Evolutionary conservation across 164 flowering plant species (phyloP).

Genomic region (Vitis riparia): DNA sequence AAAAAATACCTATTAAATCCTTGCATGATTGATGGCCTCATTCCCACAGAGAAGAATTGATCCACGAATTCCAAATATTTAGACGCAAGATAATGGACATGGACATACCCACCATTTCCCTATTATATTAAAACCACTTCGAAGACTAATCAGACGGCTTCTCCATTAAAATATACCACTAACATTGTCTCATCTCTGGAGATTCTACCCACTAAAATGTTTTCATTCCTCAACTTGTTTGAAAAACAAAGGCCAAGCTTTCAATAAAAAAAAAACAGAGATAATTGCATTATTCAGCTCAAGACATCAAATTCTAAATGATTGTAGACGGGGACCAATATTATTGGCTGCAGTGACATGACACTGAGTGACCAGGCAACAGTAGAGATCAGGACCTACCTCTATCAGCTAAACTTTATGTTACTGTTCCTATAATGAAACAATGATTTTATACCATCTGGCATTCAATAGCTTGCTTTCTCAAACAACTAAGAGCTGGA

Average conservation of each 20-base stretch:
- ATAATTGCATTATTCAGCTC: not conserved
- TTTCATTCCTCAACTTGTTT: constrained; percentile 22
- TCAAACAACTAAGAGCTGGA: not conserved
- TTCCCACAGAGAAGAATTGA: too few species aligned
- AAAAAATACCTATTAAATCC: too few species aligned
- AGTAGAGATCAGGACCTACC: not conserved
- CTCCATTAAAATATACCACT: not conserved
- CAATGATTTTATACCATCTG: not conserved
- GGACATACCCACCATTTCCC: not conserved
- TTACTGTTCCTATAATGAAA: not conserved
- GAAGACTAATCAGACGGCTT: not conserved
- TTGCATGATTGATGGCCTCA: too few species aligned
- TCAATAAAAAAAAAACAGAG: too few species aligned
- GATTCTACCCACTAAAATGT: constrained; percentile 19
- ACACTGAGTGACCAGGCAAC: not conserved
- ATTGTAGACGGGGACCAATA: too few species aligned
- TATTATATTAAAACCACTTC: not conserved
- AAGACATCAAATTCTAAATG: not conserved
- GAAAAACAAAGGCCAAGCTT: not conserved
- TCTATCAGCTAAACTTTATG: not conserved
- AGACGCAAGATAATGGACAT: not conserved
- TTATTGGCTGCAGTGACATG: constrained; percentile 1
- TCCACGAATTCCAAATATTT: not conserved
- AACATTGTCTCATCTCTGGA: constrained; percentile 11
- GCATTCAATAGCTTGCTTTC: not conserved